Evolutionary conservation across 805 yeast genomes (phyloP).

Genomic region (Zygotorulaspora danielsina): DNA sequence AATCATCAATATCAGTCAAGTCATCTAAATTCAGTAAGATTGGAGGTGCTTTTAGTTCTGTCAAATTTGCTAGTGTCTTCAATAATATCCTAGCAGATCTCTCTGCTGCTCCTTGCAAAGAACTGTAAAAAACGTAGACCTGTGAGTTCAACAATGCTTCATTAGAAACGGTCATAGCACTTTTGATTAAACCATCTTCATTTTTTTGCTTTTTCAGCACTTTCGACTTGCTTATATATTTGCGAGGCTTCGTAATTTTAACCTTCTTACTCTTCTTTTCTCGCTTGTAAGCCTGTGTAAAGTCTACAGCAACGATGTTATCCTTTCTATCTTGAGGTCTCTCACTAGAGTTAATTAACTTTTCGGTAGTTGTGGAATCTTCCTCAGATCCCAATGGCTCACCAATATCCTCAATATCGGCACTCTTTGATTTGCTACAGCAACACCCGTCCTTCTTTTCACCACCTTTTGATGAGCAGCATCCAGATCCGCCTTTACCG

Average conservation of each 20-base stretch:
- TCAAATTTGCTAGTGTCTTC: constrained; percentile 34
- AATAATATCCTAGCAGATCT: constrained; percentile 56
- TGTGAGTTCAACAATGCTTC: constrained; percentile 49
- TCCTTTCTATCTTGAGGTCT: constrained; percentile 5
- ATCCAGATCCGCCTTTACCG: constrained; percentile 19
- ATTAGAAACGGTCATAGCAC: constrained; percentile 39
- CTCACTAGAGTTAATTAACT: background rate
- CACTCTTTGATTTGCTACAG: constrained; percentile 33
- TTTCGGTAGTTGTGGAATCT: constrained; percentile 17
- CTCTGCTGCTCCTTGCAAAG: constrained; percentile 79
- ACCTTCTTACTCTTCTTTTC: constrained; percentile 8
- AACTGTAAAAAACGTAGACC: constrained; percentile 70
- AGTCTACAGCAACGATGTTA: constrained; percentile 35
- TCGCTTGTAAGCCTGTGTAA: constrained; percentile 37
- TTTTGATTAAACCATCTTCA: constrained; percentile 24
- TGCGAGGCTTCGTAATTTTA: constrained; percentile 13
- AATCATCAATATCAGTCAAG: constrained; percentile 77
- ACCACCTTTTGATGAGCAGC: constrained; percentile 21
- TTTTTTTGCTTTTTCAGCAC: constrained; percentile 6
- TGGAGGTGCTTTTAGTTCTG: constrained; percentile 41
- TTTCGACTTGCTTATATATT: constrained; percentile 13
- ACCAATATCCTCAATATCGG: constrained; percentile 16
- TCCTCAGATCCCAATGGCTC: constrained; percentile 3
- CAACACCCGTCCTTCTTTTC: constrained; percentile 24
- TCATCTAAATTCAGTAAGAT: constrained; percentile 69